phyloP scores from a whole-genome alignment of 768 basidiomycete species.

The Termitomyces sp. region DNA sequence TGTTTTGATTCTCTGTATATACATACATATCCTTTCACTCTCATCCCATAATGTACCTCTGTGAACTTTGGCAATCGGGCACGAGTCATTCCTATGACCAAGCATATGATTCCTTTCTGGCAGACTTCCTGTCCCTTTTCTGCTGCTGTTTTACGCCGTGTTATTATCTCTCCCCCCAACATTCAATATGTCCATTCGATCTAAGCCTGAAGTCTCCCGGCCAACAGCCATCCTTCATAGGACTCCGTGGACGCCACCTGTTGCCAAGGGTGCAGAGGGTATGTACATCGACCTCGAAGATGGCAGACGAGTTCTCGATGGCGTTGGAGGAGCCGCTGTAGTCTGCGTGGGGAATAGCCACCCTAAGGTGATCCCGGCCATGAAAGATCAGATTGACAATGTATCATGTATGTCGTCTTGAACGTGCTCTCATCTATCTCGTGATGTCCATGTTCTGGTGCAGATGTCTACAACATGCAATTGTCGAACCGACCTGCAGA shows the following conservation, averaged over 20 bases:
- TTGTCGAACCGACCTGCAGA: conserved; percentile 79
- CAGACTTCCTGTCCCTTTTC: too few relatives aligned
- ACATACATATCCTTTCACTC: too few relatives aligned
- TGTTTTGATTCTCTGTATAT: too few relatives aligned
- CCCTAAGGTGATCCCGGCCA: conserved; percentile 63
- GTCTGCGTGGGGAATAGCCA: conserved; percentile 71
- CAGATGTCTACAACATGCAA: conserved; percentile 88
- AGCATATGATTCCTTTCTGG: too few relatives aligned
- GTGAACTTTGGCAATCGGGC: background rate
- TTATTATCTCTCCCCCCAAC: background rate
- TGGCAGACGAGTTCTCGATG: conserved; percentile 69
- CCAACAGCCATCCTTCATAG: conserved; percentile 50
- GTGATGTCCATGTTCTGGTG: background rate
- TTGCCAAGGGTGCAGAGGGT: conserved; percentile 62
- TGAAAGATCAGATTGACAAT: conserved; percentile 78
- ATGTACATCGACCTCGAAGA: conserved; percentile 68
- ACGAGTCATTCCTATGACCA: background rate
- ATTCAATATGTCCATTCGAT: background rate
- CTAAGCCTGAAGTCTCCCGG: conserved; percentile 3
- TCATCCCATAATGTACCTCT: background rate
- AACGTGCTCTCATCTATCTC: background rate
- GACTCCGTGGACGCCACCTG: conserved; percentile 69
- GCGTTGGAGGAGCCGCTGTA: conserved; percentile 83
- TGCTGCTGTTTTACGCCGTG: too few relatives aligned
- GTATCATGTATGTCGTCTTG: conserved; percentile 60